Base-by-base conservation (phyloP, 106 monocot species). In the Hemerocallis citrina region DNA sequence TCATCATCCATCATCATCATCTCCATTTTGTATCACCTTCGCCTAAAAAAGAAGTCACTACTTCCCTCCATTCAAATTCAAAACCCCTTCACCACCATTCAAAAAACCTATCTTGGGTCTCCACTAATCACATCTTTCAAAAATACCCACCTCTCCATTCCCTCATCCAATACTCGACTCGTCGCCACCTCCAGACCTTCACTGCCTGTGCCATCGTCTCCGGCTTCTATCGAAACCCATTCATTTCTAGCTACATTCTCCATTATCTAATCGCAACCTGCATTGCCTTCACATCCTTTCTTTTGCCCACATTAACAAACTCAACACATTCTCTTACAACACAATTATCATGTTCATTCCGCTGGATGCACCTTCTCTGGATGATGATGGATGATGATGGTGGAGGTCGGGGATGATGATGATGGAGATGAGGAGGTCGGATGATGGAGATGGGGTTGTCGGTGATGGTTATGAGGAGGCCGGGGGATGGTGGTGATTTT, bases 301-400 rank as follows among this genome's bases (percentile, higher is more conserved):
- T 85, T 85, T 85, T 37, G 7, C 34, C 47, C 50, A 62, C 6
- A 79, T 85, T 37, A 23, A 37, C 15, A 29, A 38, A 0, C 74
- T 79, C 50, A 79, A 68, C 39, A 12, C 69, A 6, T 90, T 85
- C 81, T 90, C 85, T 22, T 82, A 69, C 76, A 90, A 85, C 57
- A 71, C 85, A 34, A 34, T 90, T 50, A 85, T 85, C 62, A 66
- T 73, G 42, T 36, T 67, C 8, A 50, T 70, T 14, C 35, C 52
- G 5, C n/a, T 45, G 0, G 39, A 7, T 1, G 72, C 78, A 23
- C 67, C 79, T 17, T 34, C 45, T 0, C 15, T 85, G 32, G 85
- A 74, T 38, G 43, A 4, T 16, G 47, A 79, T n/a, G n/a, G n/a
- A n/a, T n/a, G n/a, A n/a, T n/a, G n/a, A n/a, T n/a, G n/a, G n/a